phyloP scores from a whole-genome alignment of 345 rosid genomes.

The Iberis pinnata region DNA sequence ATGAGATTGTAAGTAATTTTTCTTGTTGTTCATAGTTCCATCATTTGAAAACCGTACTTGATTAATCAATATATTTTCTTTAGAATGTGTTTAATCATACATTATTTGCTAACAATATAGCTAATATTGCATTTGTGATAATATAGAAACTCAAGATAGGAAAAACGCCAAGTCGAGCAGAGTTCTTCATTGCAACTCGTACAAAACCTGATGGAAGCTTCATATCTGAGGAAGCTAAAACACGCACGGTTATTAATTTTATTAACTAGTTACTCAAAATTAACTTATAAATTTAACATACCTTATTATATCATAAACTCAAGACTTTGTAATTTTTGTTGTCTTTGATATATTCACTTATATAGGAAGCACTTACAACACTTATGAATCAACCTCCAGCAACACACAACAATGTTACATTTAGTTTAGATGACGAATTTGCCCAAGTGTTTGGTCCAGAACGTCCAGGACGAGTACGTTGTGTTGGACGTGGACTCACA shows the following conservation, averaged over 20 bases:
- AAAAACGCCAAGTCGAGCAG: neutral
- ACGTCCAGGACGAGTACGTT: neutral
- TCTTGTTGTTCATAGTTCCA: no score
- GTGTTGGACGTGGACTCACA: neutral
- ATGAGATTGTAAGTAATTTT: neutral
- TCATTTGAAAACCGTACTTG: no score
- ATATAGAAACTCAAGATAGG: neutral
- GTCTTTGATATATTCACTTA: no score
- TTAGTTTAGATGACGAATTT: slow-evolving; percentile 11
- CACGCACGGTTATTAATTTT: neutral
- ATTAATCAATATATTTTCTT: no score
- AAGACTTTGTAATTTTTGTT: no score
- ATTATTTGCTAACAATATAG: no score
- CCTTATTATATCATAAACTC: no score
- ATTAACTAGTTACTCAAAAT: no score
- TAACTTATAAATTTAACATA: no score
- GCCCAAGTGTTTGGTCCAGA: slow-evolving; percentile 14
- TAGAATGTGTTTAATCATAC: no score
- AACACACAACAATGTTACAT: neutral
- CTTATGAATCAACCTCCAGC: neutral
- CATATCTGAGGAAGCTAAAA: neutral
- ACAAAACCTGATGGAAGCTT: neutral
- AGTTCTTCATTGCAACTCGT: neutral
- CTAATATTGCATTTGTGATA: no score
- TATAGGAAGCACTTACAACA: neutral